Base-by-base conservation (phyloP, 371 early-diverging fungal genomes). In the Mucor racemosus region DNA sequence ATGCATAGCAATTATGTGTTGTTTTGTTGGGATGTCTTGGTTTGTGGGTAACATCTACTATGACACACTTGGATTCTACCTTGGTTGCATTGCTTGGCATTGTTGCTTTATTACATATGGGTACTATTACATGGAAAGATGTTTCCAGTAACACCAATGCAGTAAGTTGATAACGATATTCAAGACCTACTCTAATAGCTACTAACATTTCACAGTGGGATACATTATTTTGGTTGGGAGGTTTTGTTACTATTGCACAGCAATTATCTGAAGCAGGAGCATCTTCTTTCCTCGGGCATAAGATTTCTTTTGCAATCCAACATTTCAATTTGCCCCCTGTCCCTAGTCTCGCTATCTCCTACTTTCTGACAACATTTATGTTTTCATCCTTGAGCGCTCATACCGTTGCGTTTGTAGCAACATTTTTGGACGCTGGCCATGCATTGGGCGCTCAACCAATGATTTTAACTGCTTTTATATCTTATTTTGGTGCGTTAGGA, bases 191-290 rank as follows among this genome's bases (percentile, higher is more conserved):
- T 26, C 3, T 26, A 26, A 26, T 26, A 3, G 3, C 1, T 1
- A 3, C 26, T 26, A 26, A 26, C 3, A 26, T 26, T 26, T 26
- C 26, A 31, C 60, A 82, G 84, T 94, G 94, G 94, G 94, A 94
- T 64, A 86, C 91, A 0, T 82, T 91, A 44, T 92, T 91, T 67
- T 94, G 94, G 93, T 76, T 94, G 5, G 88, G 89, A 17, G 90
- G 90, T 10, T 91, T 94, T 76, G 84, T 94, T 34, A 81, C 91
- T 3, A 86, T 94, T 57, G 92, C 92, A 53, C 86, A 90, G 57
- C 92, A 92, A 66, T 76, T 94, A 2, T 79, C 88, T 13, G 83
- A 80, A 13, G 81, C 90, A 5, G 91, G 92, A 10, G 80, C 92
- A 17, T 85, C 92, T 15, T 74, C 78, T n/a, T 90, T 79, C 74